Percentiles rank a stretch among this genome's conserved stretches.
These are phyloP conservation scores for Panus rudis DNA, from an alignment of 768 basidiomycete genomes.

Conservation along the genomic window DNA sequence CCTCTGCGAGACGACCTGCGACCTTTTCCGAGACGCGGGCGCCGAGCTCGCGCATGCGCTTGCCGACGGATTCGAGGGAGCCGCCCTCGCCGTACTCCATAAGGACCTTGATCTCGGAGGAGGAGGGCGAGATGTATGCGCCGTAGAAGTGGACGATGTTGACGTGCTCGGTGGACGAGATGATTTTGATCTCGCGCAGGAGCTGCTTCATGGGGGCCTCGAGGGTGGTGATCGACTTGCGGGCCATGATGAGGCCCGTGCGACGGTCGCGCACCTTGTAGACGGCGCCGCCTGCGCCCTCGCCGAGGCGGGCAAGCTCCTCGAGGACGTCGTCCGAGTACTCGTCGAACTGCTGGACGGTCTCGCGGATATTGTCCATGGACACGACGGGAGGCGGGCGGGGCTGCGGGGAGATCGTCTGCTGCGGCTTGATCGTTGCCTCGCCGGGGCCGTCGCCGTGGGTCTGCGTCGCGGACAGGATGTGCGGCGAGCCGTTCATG, in stretches of 20 bases:
- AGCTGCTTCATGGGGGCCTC: constrained; percentile 91
- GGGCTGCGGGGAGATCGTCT: constrained; percentile 32
- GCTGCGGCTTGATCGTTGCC: constrained; percentile 39
- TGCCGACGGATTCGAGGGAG: constrained; percentile 83
- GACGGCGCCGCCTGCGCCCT: constrained; percentile 95
- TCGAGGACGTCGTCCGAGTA: constrained; percentile 73
- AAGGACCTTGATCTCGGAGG: constrained; percentile 89
- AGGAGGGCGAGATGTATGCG: constrained; percentile 80
- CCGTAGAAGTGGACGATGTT: constrained; percentile 93
- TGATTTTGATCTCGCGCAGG: constrained; percentile 86
- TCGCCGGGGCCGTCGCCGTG: constrained; percentile 29
- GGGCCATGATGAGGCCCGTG: constrained; percentile 76
- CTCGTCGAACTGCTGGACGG: constrained; percentile 31
- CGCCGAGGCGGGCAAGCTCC: constrained; percentile 74
- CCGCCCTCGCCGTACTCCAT: constrained; percentile 90
- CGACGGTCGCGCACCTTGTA: constrained; percentile 86
- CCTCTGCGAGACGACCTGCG: constrained; percentile 87
- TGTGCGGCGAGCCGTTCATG: constrained; percentile 25
- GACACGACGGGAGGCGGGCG: constrained; percentile 18
- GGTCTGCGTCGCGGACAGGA: constrained; percentile 15
- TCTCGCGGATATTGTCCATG: constrained; percentile 22
- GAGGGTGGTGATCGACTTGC: constrained; percentile 89
- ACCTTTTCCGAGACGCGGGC: constrained; percentile 83
- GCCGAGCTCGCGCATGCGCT: constrained; percentile 71
- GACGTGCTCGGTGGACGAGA: constrained; percentile 71